Evolutionary conservation across 768 basidiomycete genomes (phyloP).

Genomic region (Pleurotus giganteus): DNA sequence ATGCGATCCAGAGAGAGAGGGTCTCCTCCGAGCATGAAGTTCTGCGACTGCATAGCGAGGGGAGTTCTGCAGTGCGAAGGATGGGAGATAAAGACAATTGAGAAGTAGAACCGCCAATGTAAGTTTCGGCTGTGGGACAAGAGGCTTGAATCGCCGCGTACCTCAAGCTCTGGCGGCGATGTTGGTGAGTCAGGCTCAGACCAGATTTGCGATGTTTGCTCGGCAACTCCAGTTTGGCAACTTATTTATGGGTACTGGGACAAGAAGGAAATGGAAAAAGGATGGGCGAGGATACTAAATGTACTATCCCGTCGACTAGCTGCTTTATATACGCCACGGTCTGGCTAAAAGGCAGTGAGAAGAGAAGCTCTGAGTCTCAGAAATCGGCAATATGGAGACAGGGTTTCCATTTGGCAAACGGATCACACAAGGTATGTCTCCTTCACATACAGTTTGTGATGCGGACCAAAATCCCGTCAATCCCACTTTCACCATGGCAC

Average conservation of each 20-base stretch:
- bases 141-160: neutral
- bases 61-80: neutral
- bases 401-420: no score
- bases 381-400: no score
- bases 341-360: no score
- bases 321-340: no score
- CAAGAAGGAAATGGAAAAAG: neutral
- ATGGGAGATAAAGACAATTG: neutral
- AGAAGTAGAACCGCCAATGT: neutral
- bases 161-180: neutral
- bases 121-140: neutral
- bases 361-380: no score
- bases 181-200: neutral
- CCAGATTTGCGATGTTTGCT: neutral
- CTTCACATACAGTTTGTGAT: no score
- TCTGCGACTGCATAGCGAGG: slow-evolving; percentile 52
- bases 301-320: no score
- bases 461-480: no score
- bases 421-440: no score
- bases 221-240: neutral
- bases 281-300: no score
- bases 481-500: no score
- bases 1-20: slow-evolving; percentile 89
- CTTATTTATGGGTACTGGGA: neutral
- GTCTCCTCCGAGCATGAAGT: slow-evolving; percentile 74